These are phyloP conservation scores for Lasiodiplodia sp. DNA, from an alignment of 2,329 filamentous ascomycete genomes.

Conservation along the genomic window DNA sequence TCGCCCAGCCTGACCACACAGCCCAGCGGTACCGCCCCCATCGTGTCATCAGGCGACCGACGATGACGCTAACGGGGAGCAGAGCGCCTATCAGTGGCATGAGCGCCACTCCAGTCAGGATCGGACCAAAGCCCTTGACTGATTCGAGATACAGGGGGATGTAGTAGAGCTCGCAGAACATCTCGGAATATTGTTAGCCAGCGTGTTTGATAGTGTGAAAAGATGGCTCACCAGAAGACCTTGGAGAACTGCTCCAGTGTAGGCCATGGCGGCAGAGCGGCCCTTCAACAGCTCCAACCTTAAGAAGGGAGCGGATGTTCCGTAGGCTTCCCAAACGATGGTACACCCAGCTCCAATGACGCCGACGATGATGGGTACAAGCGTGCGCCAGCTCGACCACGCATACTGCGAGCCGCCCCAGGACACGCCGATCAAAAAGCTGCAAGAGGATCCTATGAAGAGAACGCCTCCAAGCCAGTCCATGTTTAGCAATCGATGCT, in stretches of 20 bases:
- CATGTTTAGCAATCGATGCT: constrained; percentile 57
- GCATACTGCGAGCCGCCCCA: constrained; percentile 49
- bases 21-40: constrained; percentile 37
- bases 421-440: constrained; percentile 65
- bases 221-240: no score
- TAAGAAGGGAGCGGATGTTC: no score
- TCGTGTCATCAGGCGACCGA: constrained; percentile 36
- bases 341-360: no score
- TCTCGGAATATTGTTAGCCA: no score
- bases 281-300: no score
- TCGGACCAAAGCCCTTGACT: constrained; percentile 35
- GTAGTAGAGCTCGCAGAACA: constrained; percentile 38
- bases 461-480: constrained; percentile 67
- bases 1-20: constrained; percentile 40
- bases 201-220: no score
- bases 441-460: constrained; percentile 63
- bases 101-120: constrained; percentile 38
- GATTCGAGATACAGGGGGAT: constrained; percentile 44
- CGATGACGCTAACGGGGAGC: constrained; percentile 35
- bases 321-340: no score
- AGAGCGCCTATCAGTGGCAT: constrained; percentile 42
- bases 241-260: no score
- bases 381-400: constrained; percentile 35
- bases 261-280: constrained; percentile 32
- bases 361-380: constrained; percentile 36